A percentile compares a stretch with the other conserved stretches of the same genome.
Evolutionary conservation across 2,329 filamentous ascomycete species (phyloP).

Genomic region (Alternaria postmessia): DNA sequence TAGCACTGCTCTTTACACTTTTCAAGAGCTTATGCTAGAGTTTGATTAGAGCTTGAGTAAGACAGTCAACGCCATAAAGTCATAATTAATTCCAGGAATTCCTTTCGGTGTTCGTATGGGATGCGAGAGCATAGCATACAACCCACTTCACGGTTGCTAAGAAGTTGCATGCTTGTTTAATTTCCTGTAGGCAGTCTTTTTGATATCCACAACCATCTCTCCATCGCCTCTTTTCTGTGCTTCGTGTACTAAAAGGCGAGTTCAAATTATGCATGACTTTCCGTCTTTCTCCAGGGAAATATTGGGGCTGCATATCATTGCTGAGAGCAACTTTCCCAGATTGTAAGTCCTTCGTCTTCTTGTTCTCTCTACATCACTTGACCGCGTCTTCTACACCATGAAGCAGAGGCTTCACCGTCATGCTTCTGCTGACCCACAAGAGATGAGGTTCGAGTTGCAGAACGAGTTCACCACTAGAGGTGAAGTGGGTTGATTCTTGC

Average conservation of each 20-base stretch:
- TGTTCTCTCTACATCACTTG: no score
- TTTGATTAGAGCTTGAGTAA: background rate
- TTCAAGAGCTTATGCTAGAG: background rate
- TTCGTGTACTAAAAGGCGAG: background rate
- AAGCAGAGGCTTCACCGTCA: no score
- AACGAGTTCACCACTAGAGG: no score
- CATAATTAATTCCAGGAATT: background rate
- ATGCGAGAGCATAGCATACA: background rate
- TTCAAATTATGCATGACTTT: background rate
- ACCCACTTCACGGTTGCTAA: background rate
- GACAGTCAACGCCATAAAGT: background rate
- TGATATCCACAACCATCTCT: background rate
- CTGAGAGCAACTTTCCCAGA: no score
- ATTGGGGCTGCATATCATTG: fast-evolving
- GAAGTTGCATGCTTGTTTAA: background rate
- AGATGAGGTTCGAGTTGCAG: no score
- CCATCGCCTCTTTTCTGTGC: background rate
- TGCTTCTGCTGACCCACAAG: no score
- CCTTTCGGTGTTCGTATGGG: background rate
- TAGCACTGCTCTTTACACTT: no score
- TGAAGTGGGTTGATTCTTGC: no score
- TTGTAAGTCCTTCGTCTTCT: no score
- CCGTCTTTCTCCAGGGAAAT: background rate
- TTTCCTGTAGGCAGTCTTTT: background rate
- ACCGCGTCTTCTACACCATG: no score